Base-by-base conservation (phyloP, 2,329 filamentous ascomycete genomes). In the Celoporthe dispersa region DNA sequence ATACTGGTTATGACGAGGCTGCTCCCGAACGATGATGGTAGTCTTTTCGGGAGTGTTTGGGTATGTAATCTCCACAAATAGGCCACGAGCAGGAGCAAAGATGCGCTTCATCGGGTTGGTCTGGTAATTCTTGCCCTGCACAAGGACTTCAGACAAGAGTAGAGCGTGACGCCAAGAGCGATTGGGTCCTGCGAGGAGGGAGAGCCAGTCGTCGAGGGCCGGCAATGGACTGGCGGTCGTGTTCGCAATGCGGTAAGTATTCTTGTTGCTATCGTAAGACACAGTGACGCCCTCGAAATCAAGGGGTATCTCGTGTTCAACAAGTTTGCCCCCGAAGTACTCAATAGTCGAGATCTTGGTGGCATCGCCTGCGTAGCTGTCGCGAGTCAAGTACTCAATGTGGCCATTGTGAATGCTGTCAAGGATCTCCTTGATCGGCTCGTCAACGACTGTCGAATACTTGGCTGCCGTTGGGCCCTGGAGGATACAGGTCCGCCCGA, bases 91-190 rank as follows among this genome's bases (percentile, higher is more conserved):
- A 19, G 96, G 96, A 14, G 93, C 91, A 74, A 98, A 95, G 71
- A 99, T 94, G 69, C 95, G 91, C 79, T 91, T 92, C 83, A 98
- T 92, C 0, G 96, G 97, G 82, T 99, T 99, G 70, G 94, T 97
- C 84, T 98, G 94, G 84, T 97, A 98, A 78, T 97, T 94, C 80
- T 97, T 92, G 22, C 94, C 96, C 81, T 99, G 96, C 5, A 98
- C 93, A 74, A 98, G 91, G 37, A 98, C 92, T 75, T 99, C 95
- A 0, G 94, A 92, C 71, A 94, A 93, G 81, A 99, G 95, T 71
- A 99, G 89, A 37, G 96, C 96, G 78, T 98, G 94, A 70, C 95
- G 90, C 96, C 96, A 99, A 64, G 93, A 98, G 77, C 94, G 93
- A 71, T 87, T 90, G 64, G 90, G 88, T 25, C 96, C 96, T 55